Conservation (phyloP, 805 yeast species). For the Saitoella complicata region DNA sequence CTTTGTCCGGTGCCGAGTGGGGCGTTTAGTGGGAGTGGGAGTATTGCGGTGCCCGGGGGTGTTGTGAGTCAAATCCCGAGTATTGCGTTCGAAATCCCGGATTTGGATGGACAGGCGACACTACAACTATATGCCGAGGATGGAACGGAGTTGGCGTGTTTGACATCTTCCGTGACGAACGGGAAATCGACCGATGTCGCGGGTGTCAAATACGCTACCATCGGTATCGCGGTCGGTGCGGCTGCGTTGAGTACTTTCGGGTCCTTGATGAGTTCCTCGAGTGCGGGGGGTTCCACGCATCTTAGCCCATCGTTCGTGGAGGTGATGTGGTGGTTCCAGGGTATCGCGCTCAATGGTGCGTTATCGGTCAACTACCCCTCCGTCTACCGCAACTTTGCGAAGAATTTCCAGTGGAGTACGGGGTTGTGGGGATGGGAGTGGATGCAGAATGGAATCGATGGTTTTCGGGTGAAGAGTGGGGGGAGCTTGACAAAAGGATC, state of each 20-base stretch:
- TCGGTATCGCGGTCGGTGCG: constrained; percentile 16
- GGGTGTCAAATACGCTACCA: constrained; percentile 17
- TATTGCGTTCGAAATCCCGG: constrained; percentile 21
- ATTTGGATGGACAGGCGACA: constrained; percentile 18
- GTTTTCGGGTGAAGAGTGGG: constrained; percentile 17
- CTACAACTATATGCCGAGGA: constrained; percentile 13
- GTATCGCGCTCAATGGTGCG: constrained; percentile 20
- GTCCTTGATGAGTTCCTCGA: constrained; percentile 8
- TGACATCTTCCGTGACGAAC: constrained; percentile 16
- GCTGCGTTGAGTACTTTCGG: constrained; percentile 15
- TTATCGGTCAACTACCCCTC: constrained; percentile 20
- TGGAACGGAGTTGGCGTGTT: constrained; percentile 14
- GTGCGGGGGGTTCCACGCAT: constrained; percentile 7
- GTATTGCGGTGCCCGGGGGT: constrained; percentile 17
- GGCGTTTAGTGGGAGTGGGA: constrained; percentile 15
- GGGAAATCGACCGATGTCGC: constrained; percentile 18
- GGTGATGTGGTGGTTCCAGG: constrained; percentile 18
- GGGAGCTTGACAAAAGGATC: constrained; percentile 18
- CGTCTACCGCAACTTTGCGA: constrained; percentile 18
- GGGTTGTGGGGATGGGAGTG: constrained; percentile 19
- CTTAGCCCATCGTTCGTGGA: constrained; percentile 18
- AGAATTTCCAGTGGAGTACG: constrained; percentile 20
- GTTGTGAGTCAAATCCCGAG: constrained; percentile 17
- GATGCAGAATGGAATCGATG: constrained; percentile 19
- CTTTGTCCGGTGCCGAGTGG: constrained; percentile 20